Percentiles rank a stretch among this genome's conserved stretches.
These are phyloP conservation scores for Astragalus membranaceus DNA, from an alignment of 306 rosid species.

Conservation along the genomic window DNA sequence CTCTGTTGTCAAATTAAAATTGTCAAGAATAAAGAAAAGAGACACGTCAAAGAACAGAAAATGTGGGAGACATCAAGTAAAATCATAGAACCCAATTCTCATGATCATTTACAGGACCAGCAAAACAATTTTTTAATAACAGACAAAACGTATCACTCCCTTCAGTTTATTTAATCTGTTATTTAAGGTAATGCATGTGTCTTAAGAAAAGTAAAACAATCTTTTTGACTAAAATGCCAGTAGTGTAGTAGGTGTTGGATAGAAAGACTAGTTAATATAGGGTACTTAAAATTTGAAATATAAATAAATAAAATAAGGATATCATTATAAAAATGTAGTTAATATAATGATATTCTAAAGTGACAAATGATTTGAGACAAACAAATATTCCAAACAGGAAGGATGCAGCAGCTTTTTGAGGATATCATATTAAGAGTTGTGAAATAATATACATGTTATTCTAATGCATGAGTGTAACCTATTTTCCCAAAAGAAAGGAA, in stretches of 20 bases:
- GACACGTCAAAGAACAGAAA: constrained; percentile 11
- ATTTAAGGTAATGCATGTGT: too few relatives aligned
- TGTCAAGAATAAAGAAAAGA: constrained; percentile 10
- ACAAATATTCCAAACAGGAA: too few relatives aligned
- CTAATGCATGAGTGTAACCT: constrained; percentile 7
- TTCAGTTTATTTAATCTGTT: too few relatives aligned
- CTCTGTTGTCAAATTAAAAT: constrained; percentile 49
- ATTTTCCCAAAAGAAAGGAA: constrained; percentile 4
- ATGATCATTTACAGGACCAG: constrained; percentile 2
- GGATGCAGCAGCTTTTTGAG: not conserved
- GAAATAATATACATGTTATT: not conserved
- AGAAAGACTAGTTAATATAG: too few relatives aligned
- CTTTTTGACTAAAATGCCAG: too few relatives aligned
- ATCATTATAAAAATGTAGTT: too few relatives aligned
- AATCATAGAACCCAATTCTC: constrained; percentile 10
- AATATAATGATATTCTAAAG: too few relatives aligned
- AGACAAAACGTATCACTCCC: constrained; percentile 4
- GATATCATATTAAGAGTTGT: not conserved
- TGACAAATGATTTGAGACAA: too few relatives aligned
- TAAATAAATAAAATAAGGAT: too few relatives aligned
- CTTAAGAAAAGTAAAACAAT: too few relatives aligned
- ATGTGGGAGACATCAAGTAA: not conserved
- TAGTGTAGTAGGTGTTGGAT: too few relatives aligned
- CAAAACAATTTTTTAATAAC: constrained; percentile 2
- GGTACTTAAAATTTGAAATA: too few relatives aligned